phyloP scores from a whole-genome alignment of 495 filamentous ascomycete genomes.

The Aeminium ludgeri region DNA sequence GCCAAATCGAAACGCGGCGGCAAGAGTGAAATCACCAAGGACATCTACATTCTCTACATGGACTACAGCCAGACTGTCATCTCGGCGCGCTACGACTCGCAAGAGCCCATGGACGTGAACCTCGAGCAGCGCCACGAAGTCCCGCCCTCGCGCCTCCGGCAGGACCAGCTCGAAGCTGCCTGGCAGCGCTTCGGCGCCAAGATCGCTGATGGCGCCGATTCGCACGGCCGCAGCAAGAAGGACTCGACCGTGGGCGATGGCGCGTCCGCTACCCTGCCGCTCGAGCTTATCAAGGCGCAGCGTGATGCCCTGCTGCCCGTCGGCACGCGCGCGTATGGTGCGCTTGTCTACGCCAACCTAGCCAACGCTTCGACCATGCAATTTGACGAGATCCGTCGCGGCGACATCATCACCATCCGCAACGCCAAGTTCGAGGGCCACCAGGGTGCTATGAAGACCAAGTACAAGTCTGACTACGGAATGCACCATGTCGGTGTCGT shows the following conservation, averaged over 20 bases:
- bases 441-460: slow-evolving; percentile 83
- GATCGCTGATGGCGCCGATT: slow-evolving; percentile 48
- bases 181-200: slow-evolving; percentile 59
- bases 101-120: slow-evolving; percentile 50
- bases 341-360: slow-evolving; percentile 80
- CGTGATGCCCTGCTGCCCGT: slow-evolving; percentile 62
- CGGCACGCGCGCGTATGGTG: slow-evolving; percentile 75
- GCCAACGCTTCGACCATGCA: slow-evolving; percentile 82
- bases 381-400: slow-evolving; percentile 85
- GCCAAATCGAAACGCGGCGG: slow-evolving; percentile 49
- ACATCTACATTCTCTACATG: slow-evolving; percentile 71
- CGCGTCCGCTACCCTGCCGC: slow-evolving; percentile 53
- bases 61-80: slow-evolving; percentile 94
- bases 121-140: slow-evolving; percentile 78
- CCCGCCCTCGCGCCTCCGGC: slow-evolving; percentile 67
- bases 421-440: slow-evolving; percentile 94
- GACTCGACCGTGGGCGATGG: slow-evolving; percentile 73
- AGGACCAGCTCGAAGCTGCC: slow-evolving; percentile 80
- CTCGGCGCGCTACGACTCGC: slow-evolving; percentile 59
- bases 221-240: slow-evolving; percentile 34
- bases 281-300: slow-evolving; percentile 59
- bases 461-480: slow-evolving; percentile 78
- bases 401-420: slow-evolving; percentile 84
- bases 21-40: slow-evolving; percentile 52
- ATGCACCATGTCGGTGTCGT: slow-evolving; percentile 89